phyloP scores from a whole-genome alignment of 176 grass and related monocot genomes.

The Cenchrus purpureus region DNA sequence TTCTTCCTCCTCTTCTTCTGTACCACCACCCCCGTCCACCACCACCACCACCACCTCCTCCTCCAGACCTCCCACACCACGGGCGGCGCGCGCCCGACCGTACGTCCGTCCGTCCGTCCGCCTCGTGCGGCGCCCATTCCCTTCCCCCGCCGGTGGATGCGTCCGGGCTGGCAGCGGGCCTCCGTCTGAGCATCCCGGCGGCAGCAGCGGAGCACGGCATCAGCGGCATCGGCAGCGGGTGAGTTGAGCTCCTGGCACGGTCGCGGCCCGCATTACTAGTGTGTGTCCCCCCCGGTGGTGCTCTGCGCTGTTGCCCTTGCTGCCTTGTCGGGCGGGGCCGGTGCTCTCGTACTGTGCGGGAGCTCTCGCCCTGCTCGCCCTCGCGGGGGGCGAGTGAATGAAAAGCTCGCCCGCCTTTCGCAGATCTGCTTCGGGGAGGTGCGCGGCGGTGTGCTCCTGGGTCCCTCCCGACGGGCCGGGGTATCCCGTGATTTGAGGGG shows the following conservation, averaged over 20 bases:
- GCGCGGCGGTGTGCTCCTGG: constrained; percentile 45
- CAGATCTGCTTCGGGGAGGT: constrained; percentile 52
- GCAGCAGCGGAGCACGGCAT: not conserved
- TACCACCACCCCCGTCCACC: not conserved
- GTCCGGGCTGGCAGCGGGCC: not conserved
- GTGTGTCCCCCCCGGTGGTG: constrained; percentile 6
- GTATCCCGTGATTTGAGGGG: constrained; percentile 48
- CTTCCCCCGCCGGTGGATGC: not conserved
- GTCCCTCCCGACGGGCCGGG: constrained; percentile 33
- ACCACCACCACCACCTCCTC: too few species aligned
- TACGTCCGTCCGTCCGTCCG: not conserved
- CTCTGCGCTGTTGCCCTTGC: constrained; percentile 34
- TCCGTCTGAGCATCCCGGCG: not conserved
- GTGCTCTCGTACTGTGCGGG: constrained; percentile 27
- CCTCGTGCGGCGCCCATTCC: constrained; percentile 6
- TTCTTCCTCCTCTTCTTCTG: not conserved
- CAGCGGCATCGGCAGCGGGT: constrained; percentile 21
- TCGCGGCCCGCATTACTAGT: constrained; percentile 48
- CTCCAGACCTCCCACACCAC: not conserved
- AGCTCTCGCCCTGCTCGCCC: not conserved
- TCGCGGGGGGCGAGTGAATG: not conserved
- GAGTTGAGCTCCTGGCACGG: constrained; percentile 22
- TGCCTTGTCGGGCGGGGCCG: not conserved
- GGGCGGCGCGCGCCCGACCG: not conserved
- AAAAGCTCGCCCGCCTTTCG: not conserved